Evolutionary conservation across 176 grass and related monocot genomes (phyloP).

Genomic region (Elymus sibiricus): DNA sequence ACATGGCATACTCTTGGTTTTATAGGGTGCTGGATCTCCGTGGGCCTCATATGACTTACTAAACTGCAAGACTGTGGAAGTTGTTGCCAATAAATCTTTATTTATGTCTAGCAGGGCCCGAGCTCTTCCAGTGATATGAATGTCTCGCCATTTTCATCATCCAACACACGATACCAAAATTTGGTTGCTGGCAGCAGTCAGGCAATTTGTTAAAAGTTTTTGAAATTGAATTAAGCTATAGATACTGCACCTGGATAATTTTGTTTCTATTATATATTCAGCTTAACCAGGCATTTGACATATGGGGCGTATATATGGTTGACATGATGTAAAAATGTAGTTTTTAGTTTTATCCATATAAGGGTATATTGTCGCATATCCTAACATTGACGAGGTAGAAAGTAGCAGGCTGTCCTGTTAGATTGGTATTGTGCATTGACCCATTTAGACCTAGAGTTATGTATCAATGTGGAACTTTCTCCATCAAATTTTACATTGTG

Average conservation of each 20-base stretch:
- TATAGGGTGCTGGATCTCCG: too few species aligned
- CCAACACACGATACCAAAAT: background rate
- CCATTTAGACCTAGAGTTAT: background rate
- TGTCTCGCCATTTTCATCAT: too few species aligned
- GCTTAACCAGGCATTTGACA: too few species aligned
- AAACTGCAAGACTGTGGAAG: too few species aligned
- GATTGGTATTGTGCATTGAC: background rate
- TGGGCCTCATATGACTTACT: too few species aligned
- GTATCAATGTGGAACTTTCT: background rate
- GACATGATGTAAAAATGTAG: too few species aligned
- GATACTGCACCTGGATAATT: background rate
- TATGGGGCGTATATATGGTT: too few species aligned
- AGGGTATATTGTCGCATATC: background rate
- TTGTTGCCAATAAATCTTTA: too few species aligned
- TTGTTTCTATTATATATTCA: background rate
- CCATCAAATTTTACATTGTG: background rate
- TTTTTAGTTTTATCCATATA: background rate
- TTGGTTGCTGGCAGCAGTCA: constrained; percentile 37
- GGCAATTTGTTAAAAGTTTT: constrained; percentile 22
- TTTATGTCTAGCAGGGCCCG: too few species aligned
- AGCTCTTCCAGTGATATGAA: too few species aligned
- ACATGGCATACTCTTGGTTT: too few species aligned
- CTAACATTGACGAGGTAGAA: background rate
- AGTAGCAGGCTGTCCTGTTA: background rate
- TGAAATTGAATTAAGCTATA: background rate